Base-by-base conservation (phyloP, 2,329 filamentous ascomycete species). In the Exophiala phaeomuriformis region DNA sequence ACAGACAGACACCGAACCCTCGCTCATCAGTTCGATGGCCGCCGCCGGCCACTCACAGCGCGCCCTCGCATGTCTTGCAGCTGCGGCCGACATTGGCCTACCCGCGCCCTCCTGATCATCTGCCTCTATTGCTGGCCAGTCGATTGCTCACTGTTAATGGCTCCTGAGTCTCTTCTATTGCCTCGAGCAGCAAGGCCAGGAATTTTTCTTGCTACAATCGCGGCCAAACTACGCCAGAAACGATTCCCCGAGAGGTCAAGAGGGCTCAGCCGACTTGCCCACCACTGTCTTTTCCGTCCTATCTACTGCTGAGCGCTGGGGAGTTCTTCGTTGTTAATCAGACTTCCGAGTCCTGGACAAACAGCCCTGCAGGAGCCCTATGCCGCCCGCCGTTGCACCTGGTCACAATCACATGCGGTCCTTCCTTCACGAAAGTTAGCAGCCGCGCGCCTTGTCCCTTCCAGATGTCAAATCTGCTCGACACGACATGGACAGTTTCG, bases 101-200 rank as follows among this genome's bases (percentile, higher is more conserved):
- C 53, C 57, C 51, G 54, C 51, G 47, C 52, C 39, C 57, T 59
- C 57, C 57, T 59, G 57, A 59, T 57, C 57, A 59, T 59, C 57
- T 59, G 57, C 57, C 56, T 56, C 49, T 55, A 48, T 44, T 51
- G 43, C 47, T 51, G 56, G 47, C 47, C 56, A 55, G 52, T 44
- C 56, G 53, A 47, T 55, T 52, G 56, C 45, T 58, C 48, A 49
- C 51, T 32, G 40, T 49, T 47, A 46, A 57, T 55, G 55, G 55
- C 57, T 57, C 51, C 54, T 53, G 52, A 53, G 31, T 56, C 49
- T 19, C 53, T 48, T 59, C 53, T 52, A 49, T 19, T 47, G 53
- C 53, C 57, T 54, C 47, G 49, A 43, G 49, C 55, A 57, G 49
- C 37, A 52, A 45, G 55, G 42, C 51, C 55, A 52, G 55, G 55